Base-by-base conservation (phyloP, 1,284 basidiomycete genomes). In the Trichosporon sp. region DNA sequence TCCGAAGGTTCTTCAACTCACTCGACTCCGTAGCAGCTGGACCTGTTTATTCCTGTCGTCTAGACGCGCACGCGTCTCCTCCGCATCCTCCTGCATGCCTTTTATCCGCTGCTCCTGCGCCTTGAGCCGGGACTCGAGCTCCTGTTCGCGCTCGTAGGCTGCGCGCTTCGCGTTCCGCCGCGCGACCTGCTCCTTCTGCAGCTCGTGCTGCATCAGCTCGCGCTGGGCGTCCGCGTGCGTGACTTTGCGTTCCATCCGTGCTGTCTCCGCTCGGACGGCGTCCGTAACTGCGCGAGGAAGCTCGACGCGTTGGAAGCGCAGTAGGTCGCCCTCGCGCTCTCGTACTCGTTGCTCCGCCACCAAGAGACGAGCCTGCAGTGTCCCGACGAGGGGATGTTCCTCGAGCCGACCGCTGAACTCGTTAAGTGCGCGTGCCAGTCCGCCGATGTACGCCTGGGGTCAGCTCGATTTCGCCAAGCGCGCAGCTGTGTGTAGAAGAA, bases 371-470 rank as follows among this genome's bases (percentile, higher is more conserved):
- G 51, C 69, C 32, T 73, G 71, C 10, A 80, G 75, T 0, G 35
- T 68, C 2, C 73, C 70, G 11, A 76, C 73, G 6, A 78, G 73
- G 1, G 79, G 79, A 61, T 79, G 68, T 2, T 56, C 59, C 54
- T 74, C 65, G 10, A 81, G 69, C 1, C 66, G 65, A 0, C 32
- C 35, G 4, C 70, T 69, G 4, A 82, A 72, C 6, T 66, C 70
- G 71, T 78, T 75, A 5, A 81, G 43, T 11, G 79, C 75, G 0
- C 61, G 70, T 0, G 72, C 77, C 1, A 82, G 76, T 1, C 74
- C 73, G 31, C 73, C 77, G 7, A 79, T 68, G 61, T 81, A 79
- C 43, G 61, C 77, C 81, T 81, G 56, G 10, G 35, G 68, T 73
- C 65, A 78, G 75, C 68, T 14, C 1, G n/a, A 26, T 2, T 4